Evolutionary conservation across 768 basidiomycete genomes (phyloP), one percentile per base, ranked within the genome.

Genomic region (Serendipita vermifera): DNA sequence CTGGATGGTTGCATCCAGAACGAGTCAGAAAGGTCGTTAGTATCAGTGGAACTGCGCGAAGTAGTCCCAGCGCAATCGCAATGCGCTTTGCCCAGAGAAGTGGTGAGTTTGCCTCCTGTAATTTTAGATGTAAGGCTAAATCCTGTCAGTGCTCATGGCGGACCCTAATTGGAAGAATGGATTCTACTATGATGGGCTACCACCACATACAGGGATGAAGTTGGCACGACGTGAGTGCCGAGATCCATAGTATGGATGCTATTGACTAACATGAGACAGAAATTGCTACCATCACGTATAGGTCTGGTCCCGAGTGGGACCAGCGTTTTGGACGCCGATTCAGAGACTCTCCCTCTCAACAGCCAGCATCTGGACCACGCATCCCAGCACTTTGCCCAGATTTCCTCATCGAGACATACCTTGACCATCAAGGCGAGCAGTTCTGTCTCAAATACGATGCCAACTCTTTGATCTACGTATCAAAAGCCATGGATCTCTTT

Each of bases 111-210:
- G 26, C 6, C 38, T 38, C 56, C 27, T 56, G 7, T 26, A 59
- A 54, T 54, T 3, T 41, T 40, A n/a, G 46, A 51, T 14, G 15
- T 56, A 14, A 17, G 39, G 7, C 11, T 55, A 38, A 33, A 15
- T 24, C 32, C 41, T 40, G 26, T n/a, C 59, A 97, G 96, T 99
- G 15, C 79, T 99, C 55, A 99, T 99, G 96, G 87, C 94, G 1
- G 96, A 99, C 69, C 94, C 94, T 0, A 97, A 98, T 60, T 99
- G 96, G 96, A 99, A 98, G 59, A 83, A 91, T 33, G 96, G 96
- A 3, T 98, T 94, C 69, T 99, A 99, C 67, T 99, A 99, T 66
- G 89, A 94, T 58, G 75, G 77, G 5, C 67, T 93, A n/a, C 96
- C 96, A 1, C 96, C 96, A 0, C 96, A 99, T 66, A 87, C 83